phyloP scores from a whole-genome alignment of 768 basidiomycete species.

The Gymnopilus junonius region DNA sequence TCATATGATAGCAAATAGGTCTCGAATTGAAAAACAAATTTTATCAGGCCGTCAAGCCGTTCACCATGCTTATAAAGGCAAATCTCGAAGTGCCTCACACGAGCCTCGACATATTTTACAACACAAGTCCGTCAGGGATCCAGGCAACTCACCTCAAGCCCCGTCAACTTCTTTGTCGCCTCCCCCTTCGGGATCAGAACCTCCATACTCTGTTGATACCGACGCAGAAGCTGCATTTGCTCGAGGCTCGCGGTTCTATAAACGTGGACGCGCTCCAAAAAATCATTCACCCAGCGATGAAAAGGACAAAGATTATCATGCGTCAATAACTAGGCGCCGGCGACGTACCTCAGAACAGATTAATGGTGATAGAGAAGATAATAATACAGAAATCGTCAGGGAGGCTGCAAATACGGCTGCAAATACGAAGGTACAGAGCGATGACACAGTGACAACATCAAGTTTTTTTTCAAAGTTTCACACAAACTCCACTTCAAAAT shows the following conservation, averaged over 20 bases:
- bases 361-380: constrained; percentile 9
- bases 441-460: constrained; percentile 17
- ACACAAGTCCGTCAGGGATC: constrained; percentile 18
- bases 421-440: constrained; percentile 6
- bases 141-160: constrained; percentile 12
- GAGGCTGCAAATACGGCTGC: constrained; percentile 12
- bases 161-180: constrained; percentile 33
- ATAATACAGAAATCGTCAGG: background rate
- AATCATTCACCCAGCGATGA: constrained; percentile 33
- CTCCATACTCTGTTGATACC: constrained; percentile 74
- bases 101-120: constrained; percentile 27
- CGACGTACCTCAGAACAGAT: constrained; percentile 50
- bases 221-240: constrained; percentile 78
- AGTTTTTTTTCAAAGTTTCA: constrained; percentile 48
- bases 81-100: constrained; percentile 20
- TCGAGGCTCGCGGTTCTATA: constrained; percentile 58
- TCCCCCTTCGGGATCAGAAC: constrained; percentile 47
- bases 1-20: constrained; percentile 94
- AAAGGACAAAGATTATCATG: constrained; percentile 39
- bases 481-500: constrained; percentile 47
- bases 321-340: constrained; percentile 46
- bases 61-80: constrained; percentile 54
- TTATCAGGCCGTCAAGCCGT: constrained; percentile 76
- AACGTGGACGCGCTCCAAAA: constrained; percentile 45
- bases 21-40: constrained; percentile 83